phyloP scores from a whole-genome alignment of 2,329 filamentous ascomycete species.

The Onygenales sp. region DNA sequence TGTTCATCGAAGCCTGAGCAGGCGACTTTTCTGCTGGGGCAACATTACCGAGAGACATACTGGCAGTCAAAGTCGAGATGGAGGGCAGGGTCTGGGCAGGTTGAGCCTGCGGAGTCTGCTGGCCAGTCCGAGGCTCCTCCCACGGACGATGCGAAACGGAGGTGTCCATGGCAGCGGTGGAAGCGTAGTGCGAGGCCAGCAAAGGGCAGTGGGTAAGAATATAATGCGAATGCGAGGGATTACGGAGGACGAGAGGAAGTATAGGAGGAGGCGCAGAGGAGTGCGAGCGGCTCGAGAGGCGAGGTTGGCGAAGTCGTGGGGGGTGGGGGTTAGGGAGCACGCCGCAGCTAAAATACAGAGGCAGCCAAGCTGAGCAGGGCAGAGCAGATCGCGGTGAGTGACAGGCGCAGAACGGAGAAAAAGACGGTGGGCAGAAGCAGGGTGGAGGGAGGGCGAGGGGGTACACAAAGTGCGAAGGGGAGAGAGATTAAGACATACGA shows the following conservation, averaged over 20 bases:
- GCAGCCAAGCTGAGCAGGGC: too few relatives aligned
- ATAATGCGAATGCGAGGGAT: background rate
- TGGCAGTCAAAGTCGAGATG: constrained; percentile 39
- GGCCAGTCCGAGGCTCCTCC: constrained; percentile 28
- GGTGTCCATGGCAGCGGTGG: constrained; percentile 26
- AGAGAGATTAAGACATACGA: too few relatives aligned
- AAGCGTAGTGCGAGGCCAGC: background rate
- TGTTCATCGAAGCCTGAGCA: constrained; percentile 33
- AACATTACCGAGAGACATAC: constrained; percentile 24
- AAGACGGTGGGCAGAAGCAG: too few relatives aligned
- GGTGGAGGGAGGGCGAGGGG: too few relatives aligned
- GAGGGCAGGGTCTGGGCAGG: constrained; percentile 36
- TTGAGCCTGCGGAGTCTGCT: constrained; percentile 31
- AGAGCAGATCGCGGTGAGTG: too few relatives aligned
- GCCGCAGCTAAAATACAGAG: too few relatives aligned
- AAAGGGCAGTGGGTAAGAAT: background rate
- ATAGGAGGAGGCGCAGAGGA: too few relatives aligned
- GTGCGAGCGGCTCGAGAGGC: too few relatives aligned
- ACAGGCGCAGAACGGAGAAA: too few relatives aligned
- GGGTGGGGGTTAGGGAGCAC: too few relatives aligned
- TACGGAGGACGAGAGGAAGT: background rate
- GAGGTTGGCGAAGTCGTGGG: too few relatives aligned
- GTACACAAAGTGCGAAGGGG: too few relatives aligned
- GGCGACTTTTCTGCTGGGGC: constrained; percentile 32
- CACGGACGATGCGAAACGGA: constrained; percentile 35